phyloP scores from a whole-genome alignment of 805 yeast genomes.

The Pichia insulana region DNA sequence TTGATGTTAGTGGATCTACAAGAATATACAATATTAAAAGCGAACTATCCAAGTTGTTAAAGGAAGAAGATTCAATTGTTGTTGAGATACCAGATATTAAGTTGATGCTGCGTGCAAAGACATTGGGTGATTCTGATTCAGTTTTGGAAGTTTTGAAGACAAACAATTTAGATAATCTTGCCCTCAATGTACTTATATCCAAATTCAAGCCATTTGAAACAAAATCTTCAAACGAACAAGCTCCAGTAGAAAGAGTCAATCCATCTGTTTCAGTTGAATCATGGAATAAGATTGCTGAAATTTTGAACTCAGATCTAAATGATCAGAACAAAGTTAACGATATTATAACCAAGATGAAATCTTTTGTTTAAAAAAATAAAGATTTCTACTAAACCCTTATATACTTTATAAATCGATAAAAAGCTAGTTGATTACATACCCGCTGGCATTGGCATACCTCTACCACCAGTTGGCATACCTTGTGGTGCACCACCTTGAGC shows the following conservation, averaged over 20 bases:
- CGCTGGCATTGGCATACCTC: conserved; percentile 48
- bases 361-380: not conserved
- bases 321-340: not conserved
- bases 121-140: conserved; percentile 36
- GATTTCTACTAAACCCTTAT: not conserved
- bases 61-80: conserved; percentile 17
- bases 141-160: conserved; percentile 15
- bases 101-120: conserved; percentile 43
- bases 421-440: conserved; percentile 8
- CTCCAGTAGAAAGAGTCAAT: not conserved
- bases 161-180: conserved; percentile 1
- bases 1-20: conserved; percentile 16
- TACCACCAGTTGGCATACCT: conserved; percentile 40
- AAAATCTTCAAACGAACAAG: not conserved
- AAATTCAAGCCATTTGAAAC: conserved; percentile 4
- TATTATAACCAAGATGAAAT: conserved; percentile 3
- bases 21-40: conserved; percentile 32
- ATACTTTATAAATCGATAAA: not conserved
- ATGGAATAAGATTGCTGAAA: conserved; percentile 9
- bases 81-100: conserved; percentile 32
- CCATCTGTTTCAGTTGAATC: not conserved
- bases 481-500: conserved; percentile 26
- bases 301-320: conserved; percentile 5
- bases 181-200: conserved; percentile 13
- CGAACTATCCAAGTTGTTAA: conserved; percentile 24